A percentile compares a stretch with the other conserved stretches of the same genome.
Conservation (phyloP, 2,329 filamentous ascomycete genomes). For the Fusarium incarnatum region DNA sequence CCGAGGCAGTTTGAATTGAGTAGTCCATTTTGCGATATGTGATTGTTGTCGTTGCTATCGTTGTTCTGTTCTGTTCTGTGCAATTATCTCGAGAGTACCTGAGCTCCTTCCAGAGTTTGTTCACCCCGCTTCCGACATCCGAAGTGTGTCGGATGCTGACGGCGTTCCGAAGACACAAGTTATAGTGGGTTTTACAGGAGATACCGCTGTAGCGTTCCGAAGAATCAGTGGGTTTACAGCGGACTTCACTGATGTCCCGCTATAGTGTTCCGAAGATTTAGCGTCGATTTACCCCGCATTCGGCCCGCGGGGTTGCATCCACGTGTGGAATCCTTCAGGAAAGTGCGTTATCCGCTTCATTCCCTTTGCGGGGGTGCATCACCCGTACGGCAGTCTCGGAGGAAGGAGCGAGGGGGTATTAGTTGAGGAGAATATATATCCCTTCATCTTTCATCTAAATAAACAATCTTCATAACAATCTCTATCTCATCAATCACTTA, state of each 20-base stretch:
- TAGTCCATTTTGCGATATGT: slow-evolving; percentile 28
- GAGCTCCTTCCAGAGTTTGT: too few relatives aligned
- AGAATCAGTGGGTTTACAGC: not conserved
- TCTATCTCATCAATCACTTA: not conserved
- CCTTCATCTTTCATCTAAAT: not conserved
- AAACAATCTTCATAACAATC: not conserved
- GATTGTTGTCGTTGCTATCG: not conserved
- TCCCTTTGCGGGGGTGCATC: slow-evolving; percentile 3
- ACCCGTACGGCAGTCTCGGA: not conserved
- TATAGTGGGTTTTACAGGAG: not conserved
- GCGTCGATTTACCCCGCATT: not conserved
- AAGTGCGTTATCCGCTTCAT: not conserved
- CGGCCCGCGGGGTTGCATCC: not conserved
- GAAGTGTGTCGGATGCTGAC: slow-evolving; percentile 22
- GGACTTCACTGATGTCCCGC: not conserved
- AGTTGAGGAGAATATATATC: not conserved
- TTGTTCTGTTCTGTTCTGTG: too few relatives aligned
- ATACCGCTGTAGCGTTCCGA: not conserved
- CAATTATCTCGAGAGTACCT: too few relatives aligned
- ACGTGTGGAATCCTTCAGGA: too few relatives aligned
- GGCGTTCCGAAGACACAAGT: not conserved
- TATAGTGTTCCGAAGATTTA: not conserved
- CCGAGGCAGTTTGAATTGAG: slow-evolving; percentile 25
- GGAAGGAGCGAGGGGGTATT: not conserved
- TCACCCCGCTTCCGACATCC: slow-evolving; percentile 35